Evolutionary conservation across 169 alveolate genomes (phyloP), one percentile per base, ranked within the genome.

Genomic region (Plasmodium blacklocki): DNA sequence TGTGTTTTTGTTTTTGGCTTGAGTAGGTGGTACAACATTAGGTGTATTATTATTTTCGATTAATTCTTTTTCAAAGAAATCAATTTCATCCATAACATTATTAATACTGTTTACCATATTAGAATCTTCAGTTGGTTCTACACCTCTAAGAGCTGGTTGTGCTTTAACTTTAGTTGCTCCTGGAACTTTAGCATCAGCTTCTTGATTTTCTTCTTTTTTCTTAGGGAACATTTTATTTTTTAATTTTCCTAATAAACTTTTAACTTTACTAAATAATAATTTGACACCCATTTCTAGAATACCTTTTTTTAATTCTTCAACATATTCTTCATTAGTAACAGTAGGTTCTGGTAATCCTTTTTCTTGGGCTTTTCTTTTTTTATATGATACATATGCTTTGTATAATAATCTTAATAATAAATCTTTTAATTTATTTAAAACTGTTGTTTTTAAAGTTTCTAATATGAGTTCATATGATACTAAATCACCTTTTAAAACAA

Each of bases 271-370:
- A 58, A 64, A 64, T 9, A 78, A 23, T 18, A 78, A 11, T 50
- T 78, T 78, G 26, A 78, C 15, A 50, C 78, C 76, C 52, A 78
- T 59, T 66, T 78, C 78, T 8, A 78, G 9, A 4, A 67, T 56
- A 26, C 89, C 89, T 52, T 78, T 78, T 66, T 78, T 78, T 11
- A 78, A 56, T 47, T 78, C 89, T 49, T 26, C n/a, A 2, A 78
- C 32, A 52, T 78, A 49, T 6, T 43, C 19, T 2, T 49, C 71
- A 14, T 78, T 60, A 3, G 23, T 11, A 54, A 64, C 60, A 1
- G 39, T 14, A 49, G 76, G 58, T 15, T 21, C 52, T 8, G 11
- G 11, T 52, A 49, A 54, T 11, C 78, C 89, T 6, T 43, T 39
- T 23, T 78, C 89, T 29, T 21, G 50, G 50, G 89, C 78, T 58